These are phyloP conservation scores for Argentina anserina DNA, from an alignment of 306 rosid species.

Conservation along the genomic window DNA sequence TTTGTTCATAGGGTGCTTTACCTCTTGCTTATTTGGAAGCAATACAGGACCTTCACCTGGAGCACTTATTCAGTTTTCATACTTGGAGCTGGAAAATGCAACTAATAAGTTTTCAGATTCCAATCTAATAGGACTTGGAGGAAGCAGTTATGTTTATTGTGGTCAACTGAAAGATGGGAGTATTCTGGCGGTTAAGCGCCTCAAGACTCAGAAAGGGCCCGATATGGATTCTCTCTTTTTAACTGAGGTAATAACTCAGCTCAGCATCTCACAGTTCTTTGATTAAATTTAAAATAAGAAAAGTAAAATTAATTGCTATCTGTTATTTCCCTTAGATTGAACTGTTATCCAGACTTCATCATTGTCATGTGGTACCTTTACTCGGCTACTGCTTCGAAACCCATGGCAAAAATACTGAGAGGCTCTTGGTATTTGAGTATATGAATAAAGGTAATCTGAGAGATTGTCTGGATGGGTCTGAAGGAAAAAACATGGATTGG, in stretches of 20 bases:
- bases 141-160: slow-evolving; percentile 87
- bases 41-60: slow-evolving; percentile 54
- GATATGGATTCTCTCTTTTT: slow-evolving; percentile 63
- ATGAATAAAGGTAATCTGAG: slow-evolving; percentile 84
- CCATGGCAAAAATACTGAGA: slow-evolving; percentile 67
- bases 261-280: slow-evolving; percentile 4
- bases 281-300: slow-evolving; percentile 1
- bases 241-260: slow-evolving; percentile 58
- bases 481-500: slow-evolving; percentile 65
- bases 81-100: slow-evolving; percentile 72
- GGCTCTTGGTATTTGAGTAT: slow-evolving; percentile 76
- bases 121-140: slow-evolving; percentile 81
- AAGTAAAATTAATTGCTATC: background rate
- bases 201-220: slow-evolving; percentile 62
- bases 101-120: slow-evolving; percentile 70
- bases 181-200: slow-evolving; percentile 74
- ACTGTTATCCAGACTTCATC: slow-evolving; percentile 84
- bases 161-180: slow-evolving; percentile 66
- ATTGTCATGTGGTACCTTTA: slow-evolving; percentile 87
- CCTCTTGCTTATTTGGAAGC: slow-evolving; percentile 56
- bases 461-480: slow-evolving; percentile 68
- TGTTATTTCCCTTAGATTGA: slow-evolving; percentile 64
- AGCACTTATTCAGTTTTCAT: slow-evolving; percentile 68
- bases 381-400: slow-evolving; percentile 85
- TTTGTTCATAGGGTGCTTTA: slow-evolving; percentile 61